Evolutionary conservation across 169 alveolate genomes (phyloP), one percentile per base, ranked within the genome.

Genomic region (Eimeria maxima): DNA sequence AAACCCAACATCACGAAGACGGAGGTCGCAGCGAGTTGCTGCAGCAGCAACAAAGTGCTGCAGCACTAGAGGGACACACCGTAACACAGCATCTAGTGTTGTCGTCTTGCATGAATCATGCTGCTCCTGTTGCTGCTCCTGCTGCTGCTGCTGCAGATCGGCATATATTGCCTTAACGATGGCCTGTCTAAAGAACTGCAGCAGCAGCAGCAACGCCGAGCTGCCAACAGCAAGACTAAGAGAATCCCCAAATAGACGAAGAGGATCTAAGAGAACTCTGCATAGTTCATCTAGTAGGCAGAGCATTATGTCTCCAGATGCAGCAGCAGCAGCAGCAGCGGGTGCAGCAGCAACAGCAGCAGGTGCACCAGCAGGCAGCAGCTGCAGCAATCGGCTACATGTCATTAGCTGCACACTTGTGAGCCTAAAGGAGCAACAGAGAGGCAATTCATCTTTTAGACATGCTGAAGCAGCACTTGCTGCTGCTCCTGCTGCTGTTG

Each of bases 11-110:
- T 22, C 6, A 33, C 63, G 57, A n/a, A 78, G 67, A 14, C 67
- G 65, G 42, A 65, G 67, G 65, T 78, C 65, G 57, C 63, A 24
- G 89, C 89, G 89, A 33, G 89, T 78, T 14, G 89, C 89, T 42
- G 89, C 89, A 45, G 89, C 89, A 78, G 69, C 89, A 78, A 22
- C 89, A 20, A 78, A 78, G 67, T 78, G 89, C 89, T 47, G 89
- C 89, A 78, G 89, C 89, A 78, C 69, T 44, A 47, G 89, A 14
- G 89, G 89, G 38, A 78, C 65, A 29, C 89, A 78, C 38, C n/a
- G 22, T 27, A 78, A 33, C 11, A 78, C 89, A n/a, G 67, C 89
- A 47, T 78, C 89, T 22, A 78, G 65, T 14, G 89, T 44, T 20
- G 65, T 42, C 63, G n/a, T n/a, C n/a, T n/a, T n/a, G n/a, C n/a